Evolutionary conservation across 2,329 filamentous ascomycete genomes (phyloP).

Genomic region (Geosmithia flava): DNA sequence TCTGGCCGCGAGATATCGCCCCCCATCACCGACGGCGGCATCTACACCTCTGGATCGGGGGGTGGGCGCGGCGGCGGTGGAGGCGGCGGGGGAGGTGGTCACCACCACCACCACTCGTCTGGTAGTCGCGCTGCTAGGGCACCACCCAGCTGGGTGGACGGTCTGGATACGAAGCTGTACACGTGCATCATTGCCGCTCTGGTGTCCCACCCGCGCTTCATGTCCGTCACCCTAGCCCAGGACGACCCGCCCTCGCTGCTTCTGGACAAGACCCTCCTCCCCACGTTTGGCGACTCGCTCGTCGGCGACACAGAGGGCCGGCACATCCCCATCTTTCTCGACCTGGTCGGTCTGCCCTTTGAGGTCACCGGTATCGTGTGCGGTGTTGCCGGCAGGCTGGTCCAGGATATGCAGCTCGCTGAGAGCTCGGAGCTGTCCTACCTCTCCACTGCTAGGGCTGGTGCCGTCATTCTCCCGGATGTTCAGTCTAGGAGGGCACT

Average conservation of each 20-base stretch:
- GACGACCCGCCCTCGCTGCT: slow-evolving; percentile 64
- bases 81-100: background rate
- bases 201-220: slow-evolving; percentile 51
- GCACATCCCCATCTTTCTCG: slow-evolving; percentile 77
- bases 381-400: slow-evolving; percentile 74
- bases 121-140: slow-evolving; percentile 22
- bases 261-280: slow-evolving; percentile 55
- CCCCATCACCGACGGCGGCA: slow-evolving; percentile 15
- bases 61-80: background rate
- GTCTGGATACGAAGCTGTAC: slow-evolving; percentile 51
- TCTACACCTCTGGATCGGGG: slow-evolving; percentile 10
- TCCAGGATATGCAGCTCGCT: slow-evolving; percentile 51
- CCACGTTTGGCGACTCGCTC: slow-evolving; percentile 58
- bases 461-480: slow-evolving; percentile 74
- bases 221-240: slow-evolving; percentile 61
- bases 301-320: slow-evolving; percentile 62
- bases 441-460: slow-evolving; percentile 75
- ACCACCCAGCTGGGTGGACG: slow-evolving; percentile 40
- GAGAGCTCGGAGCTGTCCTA: slow-evolving; percentile 72
- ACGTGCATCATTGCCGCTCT: slow-evolving; percentile 50
- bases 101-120: slow-evolving; percentile 14
- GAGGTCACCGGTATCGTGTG: slow-evolving; percentile 93
- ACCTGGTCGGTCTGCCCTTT: slow-evolving; percentile 66
- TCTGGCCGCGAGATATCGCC: slow-evolving; percentile 48
- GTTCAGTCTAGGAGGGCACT: slow-evolving; percentile 65